These are phyloP conservation scores for Rhizoctonia solani DNA, from an alignment of 1,284 basidiomycete species.

Conservation along the genomic window DNA sequence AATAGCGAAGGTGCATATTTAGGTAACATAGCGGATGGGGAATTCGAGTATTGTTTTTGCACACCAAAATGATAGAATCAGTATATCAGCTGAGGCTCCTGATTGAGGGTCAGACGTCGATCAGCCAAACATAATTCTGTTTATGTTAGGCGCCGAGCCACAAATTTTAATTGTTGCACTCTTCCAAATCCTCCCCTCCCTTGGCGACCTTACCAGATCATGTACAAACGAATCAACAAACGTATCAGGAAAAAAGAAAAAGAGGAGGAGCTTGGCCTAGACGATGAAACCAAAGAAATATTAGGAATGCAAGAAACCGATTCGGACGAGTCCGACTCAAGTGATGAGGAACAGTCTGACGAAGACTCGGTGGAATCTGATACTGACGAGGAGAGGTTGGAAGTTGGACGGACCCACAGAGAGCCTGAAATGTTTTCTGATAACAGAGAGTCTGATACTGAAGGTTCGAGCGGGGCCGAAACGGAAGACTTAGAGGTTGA, in stretches of 20 bases:
- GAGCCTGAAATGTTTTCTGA: background rate
- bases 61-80: no score
- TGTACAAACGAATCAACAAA: conserved; percentile 85
- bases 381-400: conserved; percentile 15
- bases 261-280: conserved; percentile 70
- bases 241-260: conserved; percentile 64
- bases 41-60: no score
- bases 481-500: conserved; percentile 44
- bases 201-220: conserved; percentile 47
- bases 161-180: background rate
- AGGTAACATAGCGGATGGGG: no score
- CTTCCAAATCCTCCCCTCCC: background rate
- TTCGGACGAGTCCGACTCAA: conserved; percentile 64
- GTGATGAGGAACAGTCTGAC: conserved; percentile 40
- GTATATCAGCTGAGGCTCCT: no score
- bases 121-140: no score
- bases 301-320: conserved; percentile 76
- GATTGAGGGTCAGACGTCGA: no score
- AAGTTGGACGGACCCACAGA: background rate
- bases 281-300: conserved; percentile 69
- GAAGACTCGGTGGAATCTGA: conserved; percentile 40
- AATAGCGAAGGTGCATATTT: no score
- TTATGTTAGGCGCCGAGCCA: background rate
- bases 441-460: conserved; percentile 35
- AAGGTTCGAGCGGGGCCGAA: conserved; percentile 10